These are phyloP conservation scores for Cicer judaicum DNA, from an alignment of 306 rosid species.

Conservation along the genomic window DNA sequence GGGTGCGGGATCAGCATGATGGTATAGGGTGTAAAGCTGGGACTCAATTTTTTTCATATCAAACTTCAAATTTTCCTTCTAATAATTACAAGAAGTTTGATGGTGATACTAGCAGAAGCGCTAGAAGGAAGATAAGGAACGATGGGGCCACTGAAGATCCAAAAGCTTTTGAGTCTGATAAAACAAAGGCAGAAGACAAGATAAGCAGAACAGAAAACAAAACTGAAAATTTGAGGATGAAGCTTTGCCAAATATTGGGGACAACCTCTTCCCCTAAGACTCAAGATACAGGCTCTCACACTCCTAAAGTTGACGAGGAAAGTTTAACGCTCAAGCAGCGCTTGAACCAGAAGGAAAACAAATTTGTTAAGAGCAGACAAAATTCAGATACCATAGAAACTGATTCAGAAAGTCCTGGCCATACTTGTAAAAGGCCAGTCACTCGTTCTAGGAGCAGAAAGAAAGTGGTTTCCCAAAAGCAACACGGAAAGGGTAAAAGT, in stretches of 20 bases:
- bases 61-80: slow-evolving; percentile 51
- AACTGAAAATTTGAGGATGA: slow-evolving; percentile 79
- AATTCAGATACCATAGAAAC: slow-evolving; percentile 89
- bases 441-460: slow-evolving; percentile 66
- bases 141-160: slow-evolving; percentile 50
- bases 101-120: slow-evolving; percentile 38
- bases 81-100: slow-evolving; percentile 54
- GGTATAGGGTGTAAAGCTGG: slow-evolving; percentile 53
- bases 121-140: slow-evolving; percentile 57
- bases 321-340: slow-evolving; percentile 48
- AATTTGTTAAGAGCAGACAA: slow-evolving; percentile 54
- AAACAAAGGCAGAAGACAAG: slow-evolving; percentile 49
- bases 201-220: slow-evolving; percentile 56
- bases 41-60: slow-evolving; percentile 49
- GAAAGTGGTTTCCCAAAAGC: slow-evolving; percentile 54
- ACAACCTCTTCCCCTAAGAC: slow-evolving; percentile 63
- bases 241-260: slow-evolving; percentile 85
- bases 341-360: slow-evolving; percentile 51
- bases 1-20: slow-evolving; percentile 45
- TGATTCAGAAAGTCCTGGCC: slow-evolving; percentile 74
- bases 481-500: slow-evolving; percentile 50
- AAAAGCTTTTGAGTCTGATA: slow-evolving; percentile 50
- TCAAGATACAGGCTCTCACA: slow-evolving; percentile 53
- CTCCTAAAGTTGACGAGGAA: slow-evolving; percentile 47
- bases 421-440: slow-evolving; percentile 61